These are phyloP conservation scores for Colletotrichum endophyticum DNA, from an alignment of 2,329 filamentous ascomycete species.

Conservation along the genomic window DNA sequence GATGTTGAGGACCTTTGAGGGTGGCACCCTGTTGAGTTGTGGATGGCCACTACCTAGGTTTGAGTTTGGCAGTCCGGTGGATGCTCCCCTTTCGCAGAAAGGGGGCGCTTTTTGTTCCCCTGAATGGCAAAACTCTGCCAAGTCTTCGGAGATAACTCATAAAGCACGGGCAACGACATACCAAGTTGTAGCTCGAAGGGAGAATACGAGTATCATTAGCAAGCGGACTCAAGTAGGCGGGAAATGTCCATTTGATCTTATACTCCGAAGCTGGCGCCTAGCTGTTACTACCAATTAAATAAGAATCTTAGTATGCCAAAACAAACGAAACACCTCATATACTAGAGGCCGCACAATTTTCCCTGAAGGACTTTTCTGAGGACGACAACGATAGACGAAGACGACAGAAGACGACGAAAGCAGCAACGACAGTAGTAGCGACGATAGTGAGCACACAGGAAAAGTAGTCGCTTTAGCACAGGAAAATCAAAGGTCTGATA, in stretches of 20 bases:
- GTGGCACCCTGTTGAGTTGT: background rate
- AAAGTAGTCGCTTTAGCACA: too few relatives aligned
- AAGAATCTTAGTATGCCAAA: background rate
- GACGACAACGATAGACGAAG: too few relatives aligned
- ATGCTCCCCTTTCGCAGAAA: background rate
- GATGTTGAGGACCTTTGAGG: background rate
- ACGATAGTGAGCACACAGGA: too few relatives aligned
- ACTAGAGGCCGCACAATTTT: too few relatives aligned
- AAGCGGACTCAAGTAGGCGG: background rate
- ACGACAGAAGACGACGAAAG: too few relatives aligned
- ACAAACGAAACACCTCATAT: background rate
- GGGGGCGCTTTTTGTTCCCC: background rate
- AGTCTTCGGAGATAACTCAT: background rate
- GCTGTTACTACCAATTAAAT: too few relatives aligned
- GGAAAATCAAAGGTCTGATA: too few relatives aligned
- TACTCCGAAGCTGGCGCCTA: background rate
- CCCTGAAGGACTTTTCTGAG: too few relatives aligned
- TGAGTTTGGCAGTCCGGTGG: background rate
- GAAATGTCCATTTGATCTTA: background rate
- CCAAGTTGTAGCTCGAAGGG: background rate
- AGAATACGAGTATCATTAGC: background rate
- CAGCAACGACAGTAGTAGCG: too few relatives aligned
- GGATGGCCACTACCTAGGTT: background rate
- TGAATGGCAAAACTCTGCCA: background rate
- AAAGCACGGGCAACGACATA: background rate